A percentile compares a stretch with the other conserved stretches of the same genome.
Evolutionary conservation across 805 yeast species (phyloP).

Genomic region (Huiozyma sinensis): DNA sequence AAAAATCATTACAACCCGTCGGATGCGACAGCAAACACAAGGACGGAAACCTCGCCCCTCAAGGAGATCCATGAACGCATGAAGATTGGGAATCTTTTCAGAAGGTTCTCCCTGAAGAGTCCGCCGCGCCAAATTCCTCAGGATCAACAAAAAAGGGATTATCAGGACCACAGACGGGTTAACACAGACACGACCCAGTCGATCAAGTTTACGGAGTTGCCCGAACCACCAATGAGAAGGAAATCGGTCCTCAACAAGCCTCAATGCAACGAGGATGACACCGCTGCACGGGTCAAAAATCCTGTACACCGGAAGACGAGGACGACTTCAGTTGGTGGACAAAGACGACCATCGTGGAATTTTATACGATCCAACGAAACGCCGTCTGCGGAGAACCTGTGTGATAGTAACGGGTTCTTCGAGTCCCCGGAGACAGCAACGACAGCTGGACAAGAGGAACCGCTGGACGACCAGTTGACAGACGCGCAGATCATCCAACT

Average conservation of each 20-base stretch:
- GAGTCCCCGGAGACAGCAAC: conserved; percentile 19
- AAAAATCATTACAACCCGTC: conserved; percentile 12
- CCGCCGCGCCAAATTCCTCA: conserved; percentile 1
- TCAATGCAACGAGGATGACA: background rate
- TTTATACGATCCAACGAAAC: background rate
- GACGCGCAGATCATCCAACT: conserved; percentile 38
- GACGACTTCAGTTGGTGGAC: too few species aligned
- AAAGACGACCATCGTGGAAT: too few species aligned
- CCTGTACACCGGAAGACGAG: too few species aligned
- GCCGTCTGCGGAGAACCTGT: background rate
- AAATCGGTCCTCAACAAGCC: background rate
- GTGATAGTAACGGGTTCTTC: conserved; percentile 15
- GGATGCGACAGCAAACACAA: background rate
- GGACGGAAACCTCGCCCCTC: background rate
- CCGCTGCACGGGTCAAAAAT: too few species aligned
- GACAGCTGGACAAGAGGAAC: conserved; percentile 25
- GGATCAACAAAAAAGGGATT: background rate
- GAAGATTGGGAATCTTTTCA: conserved; percentile 5
- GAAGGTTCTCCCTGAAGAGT: conserved; percentile 6
- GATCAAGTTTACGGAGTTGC: too few species aligned
- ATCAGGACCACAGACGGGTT: background rate
- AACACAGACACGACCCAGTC: background rate
- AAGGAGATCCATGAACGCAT: conserved; percentile 1
- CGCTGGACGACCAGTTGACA: conserved; percentile 16
- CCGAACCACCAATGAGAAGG: background rate